Evolutionary conservation across 371 early-diverging fungal genomes (phyloP).

Genomic region (Coemansia sp.): DNA sequence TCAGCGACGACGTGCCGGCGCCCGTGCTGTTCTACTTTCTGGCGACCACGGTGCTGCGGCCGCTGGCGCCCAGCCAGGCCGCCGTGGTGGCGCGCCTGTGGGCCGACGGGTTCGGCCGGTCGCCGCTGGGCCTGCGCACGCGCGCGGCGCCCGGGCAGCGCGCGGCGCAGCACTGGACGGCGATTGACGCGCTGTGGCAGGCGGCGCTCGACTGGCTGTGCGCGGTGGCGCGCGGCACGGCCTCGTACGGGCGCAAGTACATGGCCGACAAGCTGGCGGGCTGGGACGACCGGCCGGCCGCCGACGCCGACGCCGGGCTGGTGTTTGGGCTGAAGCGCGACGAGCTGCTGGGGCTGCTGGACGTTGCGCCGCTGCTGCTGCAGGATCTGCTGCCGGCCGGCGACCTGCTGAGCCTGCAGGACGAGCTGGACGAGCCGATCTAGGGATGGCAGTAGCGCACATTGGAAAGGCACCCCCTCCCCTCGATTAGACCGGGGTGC

Average conservation of each 20-base stretch:
- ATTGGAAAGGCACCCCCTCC: no score
- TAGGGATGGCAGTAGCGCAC: not conserved
- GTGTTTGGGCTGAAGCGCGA: slow-evolving; percentile 26
- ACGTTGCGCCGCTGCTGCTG: slow-evolving; percentile 17
- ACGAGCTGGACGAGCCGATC: slow-evolving; percentile 12
- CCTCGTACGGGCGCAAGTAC: slow-evolving; percentile 8
- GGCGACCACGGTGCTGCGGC: slow-evolving; percentile 27
- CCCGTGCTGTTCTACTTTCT: slow-evolving; percentile 28
- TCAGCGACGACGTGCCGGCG: slow-evolving; percentile 3
- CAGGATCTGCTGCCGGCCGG: not conserved
- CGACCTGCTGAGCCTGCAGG: slow-evolving; percentile 13
- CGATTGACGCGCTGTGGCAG: slow-evolving; percentile 18
- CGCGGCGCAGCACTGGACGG: slow-evolving; percentile 10
- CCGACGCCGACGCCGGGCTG: slow-evolving; percentile 11
- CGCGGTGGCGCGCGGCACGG: slow-evolving; percentile 8
- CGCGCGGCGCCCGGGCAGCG: not conserved
- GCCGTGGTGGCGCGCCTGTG: slow-evolving; percentile 19
- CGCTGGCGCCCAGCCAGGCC: slow-evolving; percentile 12
- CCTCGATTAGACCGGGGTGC: not conserved
- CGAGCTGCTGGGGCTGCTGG: slow-evolving; percentile 19
- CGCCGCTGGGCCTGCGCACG: slow-evolving; percentile 10
- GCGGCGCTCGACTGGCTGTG: slow-evolving; percentile 28
- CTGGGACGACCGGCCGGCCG: slow-evolving; percentile 6
- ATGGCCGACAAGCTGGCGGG: slow-evolving; percentile 13
- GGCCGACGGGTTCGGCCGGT: slow-evolving; percentile 5